Evolutionary conservation across 2,329 filamentous ascomycete genomes (phyloP), one percentile per base, ranked within the genome.

Genomic region (Fonsecaea monophora): DNA sequence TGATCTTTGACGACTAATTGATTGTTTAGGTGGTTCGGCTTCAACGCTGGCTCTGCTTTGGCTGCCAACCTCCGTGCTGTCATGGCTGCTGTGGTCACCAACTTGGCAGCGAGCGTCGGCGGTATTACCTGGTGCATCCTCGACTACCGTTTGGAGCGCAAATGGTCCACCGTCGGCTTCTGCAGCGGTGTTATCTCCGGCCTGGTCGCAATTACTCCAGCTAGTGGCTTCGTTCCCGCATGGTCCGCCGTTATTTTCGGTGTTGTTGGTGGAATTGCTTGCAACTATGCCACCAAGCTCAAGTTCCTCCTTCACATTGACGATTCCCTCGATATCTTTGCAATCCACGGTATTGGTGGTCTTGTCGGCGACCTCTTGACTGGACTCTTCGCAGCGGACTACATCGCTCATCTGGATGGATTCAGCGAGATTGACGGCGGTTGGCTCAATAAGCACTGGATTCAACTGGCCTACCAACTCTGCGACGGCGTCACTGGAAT

Each of bases 151-250:
- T 85, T 97, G 57, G 92, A 96, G 81, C 86, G 88, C 74, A 96
- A 96, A 82, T 97, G 92, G 90, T 96, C 92, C 0, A 94, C 92
- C 1, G 92, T 97, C 32, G 93, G 93, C 2, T 96, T 96, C 84
- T 97, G 93, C 81, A 95, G 91, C 0, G 93, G 93, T 69, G 90
- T 96, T 30, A 90, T 97, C 73, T 90, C 92, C 38, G 93, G 93
- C 21, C 84, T 97, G 21, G 92, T 97, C 5, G 89, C 90, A 66
- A 96, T 97, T 71, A 97, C 93, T 8, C 93, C 93, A 6, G 93
- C 90, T 37, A 95, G 92, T 64, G 93, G 91, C 76, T 96, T 86
- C 76, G 92, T 96, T 13, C 92, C 92, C 9, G 86, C 90, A 0
- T 97, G 84, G 72, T 77, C 82, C 2, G 81, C 85, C 0, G 78